These are phyloP conservation scores for Brassica nigra DNA, from an alignment of 345 rosid genomes.

Conservation along the genomic window DNA sequence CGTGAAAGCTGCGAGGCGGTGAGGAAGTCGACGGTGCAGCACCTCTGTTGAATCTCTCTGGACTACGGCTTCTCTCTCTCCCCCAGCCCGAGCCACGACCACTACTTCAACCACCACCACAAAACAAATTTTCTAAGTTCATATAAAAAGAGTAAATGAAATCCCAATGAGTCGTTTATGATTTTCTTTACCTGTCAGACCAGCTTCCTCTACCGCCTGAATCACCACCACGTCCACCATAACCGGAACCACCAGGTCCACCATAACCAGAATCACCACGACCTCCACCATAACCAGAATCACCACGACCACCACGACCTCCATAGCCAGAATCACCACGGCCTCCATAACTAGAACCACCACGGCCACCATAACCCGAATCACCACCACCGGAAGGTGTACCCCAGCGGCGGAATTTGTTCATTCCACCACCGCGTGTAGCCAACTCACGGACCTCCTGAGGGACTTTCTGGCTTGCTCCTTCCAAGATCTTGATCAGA, in stretches of 20 bases:
- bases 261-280: slow-evolving; percentile 53
- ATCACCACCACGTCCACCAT: slow-evolving; percentile 56
- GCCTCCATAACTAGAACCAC: slow-evolving; percentile 44
- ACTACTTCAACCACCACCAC: slow-evolving; percentile 36
- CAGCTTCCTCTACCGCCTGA: slow-evolving; percentile 50
- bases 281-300: slow-evolving; percentile 46
- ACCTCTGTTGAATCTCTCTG: slow-evolving; percentile 45
- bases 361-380: slow-evolving; percentile 50
- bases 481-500: slow-evolving; percentile 85
- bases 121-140: not conserved
- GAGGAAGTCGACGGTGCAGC: slow-evolving; percentile 18
- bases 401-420: slow-evolving; percentile 79
- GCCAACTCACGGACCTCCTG: slow-evolving; percentile 82
- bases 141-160: not conserved
- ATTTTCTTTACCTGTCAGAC: slow-evolving; percentile 59
- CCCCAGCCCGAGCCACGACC: slow-evolving; percentile 49
- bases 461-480: slow-evolving; percentile 85
- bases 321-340: slow-evolving; percentile 59
- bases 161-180: not conserved
- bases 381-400: slow-evolving; percentile 50
- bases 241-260: slow-evolving; percentile 51
- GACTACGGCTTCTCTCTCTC: slow-evolving; percentile 60
- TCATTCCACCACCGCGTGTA: slow-evolving; percentile 67
- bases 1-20: slow-evolving; percentile 42
- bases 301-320: slow-evolving; percentile 50